Evolutionary conservation across 2,329 filamentous ascomycete species (phyloP).

Genomic region (Cercospora canescens): DNA sequence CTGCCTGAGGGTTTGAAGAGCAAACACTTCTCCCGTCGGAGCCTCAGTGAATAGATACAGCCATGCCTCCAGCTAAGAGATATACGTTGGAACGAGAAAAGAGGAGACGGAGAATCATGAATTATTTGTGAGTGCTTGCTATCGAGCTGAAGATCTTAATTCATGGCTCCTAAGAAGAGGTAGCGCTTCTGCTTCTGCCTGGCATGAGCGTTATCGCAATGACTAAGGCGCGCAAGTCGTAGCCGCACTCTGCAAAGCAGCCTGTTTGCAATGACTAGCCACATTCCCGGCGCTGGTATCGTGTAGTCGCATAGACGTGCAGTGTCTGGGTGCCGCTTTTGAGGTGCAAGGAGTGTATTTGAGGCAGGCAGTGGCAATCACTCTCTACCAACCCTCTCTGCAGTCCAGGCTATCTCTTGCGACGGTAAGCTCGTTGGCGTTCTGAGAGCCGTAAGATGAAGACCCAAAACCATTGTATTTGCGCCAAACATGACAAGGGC

Average conservation of each 20-base stretch:
- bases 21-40: not conserved
- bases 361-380: not conserved
- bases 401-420: not conserved
- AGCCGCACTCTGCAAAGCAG: not conserved
- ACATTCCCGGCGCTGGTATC: not conserved
- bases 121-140: too few species aligned
- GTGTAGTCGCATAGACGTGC: not conserved
- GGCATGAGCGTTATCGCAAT: not conserved
- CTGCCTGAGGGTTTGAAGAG: not conserved
- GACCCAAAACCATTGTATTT: not conserved
- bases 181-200: not conserved
- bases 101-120: not conserved
- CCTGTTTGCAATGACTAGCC: not conserved
- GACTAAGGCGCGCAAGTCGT: not conserved
- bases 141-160: not conserved
- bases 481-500: not conserved
- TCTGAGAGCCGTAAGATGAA: not conserved
- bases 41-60: not conserved
- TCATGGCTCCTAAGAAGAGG: not conserved
- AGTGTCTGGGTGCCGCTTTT: not conserved
- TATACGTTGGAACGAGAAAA: not conserved
- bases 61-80: not conserved
- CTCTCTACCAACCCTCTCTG: not conserved
- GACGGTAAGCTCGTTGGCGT: not conserved
- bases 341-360: not conserved